These are phyloP conservation scores for Saxispiralis lemnorum DNA, from an alignment of 495 filamentous ascomycete species.

Conservation along the genomic window DNA sequence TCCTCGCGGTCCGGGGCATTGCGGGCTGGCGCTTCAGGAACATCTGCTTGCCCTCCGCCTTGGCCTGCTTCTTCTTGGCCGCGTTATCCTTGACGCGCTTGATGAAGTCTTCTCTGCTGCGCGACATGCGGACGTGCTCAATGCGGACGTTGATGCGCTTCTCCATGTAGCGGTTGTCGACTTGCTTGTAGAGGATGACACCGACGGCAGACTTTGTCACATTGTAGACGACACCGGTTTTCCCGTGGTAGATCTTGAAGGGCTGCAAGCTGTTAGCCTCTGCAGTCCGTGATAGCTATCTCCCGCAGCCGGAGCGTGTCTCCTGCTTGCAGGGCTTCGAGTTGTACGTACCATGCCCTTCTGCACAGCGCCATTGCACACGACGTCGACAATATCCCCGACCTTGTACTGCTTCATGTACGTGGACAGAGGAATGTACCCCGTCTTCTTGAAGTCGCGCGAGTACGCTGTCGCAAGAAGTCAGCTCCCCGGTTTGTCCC, in stretches of 20 bases:
- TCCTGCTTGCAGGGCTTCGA: too few relatives aligned
- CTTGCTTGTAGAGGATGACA: slow-evolving; percentile 96
- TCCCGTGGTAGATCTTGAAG: slow-evolving; percentile 47
- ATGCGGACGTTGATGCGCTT: slow-evolving; percentile 97
- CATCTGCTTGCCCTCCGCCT: slow-evolving; percentile 66
- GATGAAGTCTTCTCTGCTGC: slow-evolving; percentile 89
- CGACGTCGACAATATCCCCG: slow-evolving; percentile 92
- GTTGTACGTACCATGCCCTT: slow-evolving; percentile 56
- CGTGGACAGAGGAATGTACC: slow-evolving; percentile 73
- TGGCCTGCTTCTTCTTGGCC: slow-evolving; percentile 75
- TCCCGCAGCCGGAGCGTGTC: too few relatives aligned
- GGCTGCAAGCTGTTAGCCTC: slow-evolving; percentile 30
- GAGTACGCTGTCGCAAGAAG: slow-evolving; percentile 41
- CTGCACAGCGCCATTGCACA: slow-evolving; percentile 92
- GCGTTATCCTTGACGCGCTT: slow-evolving; percentile 91
- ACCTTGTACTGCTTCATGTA: slow-evolving; percentile 91
- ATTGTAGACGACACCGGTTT: slow-evolving; percentile 23
- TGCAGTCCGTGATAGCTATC: too few relatives aligned
- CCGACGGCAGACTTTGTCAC: slow-evolving; percentile 80
- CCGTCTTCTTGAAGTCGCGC: slow-evolving; percentile 81
- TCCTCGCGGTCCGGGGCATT: slow-evolving; percentile 60
- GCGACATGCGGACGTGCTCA: slow-evolving; percentile 88
- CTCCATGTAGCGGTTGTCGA: slow-evolving; percentile 95
- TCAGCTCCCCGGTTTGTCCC: slow-evolving; percentile 2
- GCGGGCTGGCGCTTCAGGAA: slow-evolving; percentile 81